Evolutionary conservation across 352 stramenopile genomes (phyloP).

Genomic region (Phytophthora capsici): DNA sequence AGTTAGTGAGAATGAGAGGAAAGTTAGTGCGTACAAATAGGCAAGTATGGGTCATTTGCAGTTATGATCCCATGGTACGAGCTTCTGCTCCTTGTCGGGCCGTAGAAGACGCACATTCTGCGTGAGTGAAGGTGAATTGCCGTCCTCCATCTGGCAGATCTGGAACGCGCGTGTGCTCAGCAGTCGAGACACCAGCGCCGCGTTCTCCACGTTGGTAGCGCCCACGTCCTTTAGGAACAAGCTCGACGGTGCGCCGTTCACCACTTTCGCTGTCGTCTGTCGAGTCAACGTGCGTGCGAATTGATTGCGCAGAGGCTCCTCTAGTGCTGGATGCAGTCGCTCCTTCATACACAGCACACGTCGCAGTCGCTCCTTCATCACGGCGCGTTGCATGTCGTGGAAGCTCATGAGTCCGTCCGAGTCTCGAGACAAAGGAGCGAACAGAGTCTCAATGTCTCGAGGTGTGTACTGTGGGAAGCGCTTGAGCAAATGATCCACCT

Average conservation of each 20-base stretch:
- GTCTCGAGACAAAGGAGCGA: conserved; percentile 51
- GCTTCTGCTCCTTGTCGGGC: conserved; percentile 33
- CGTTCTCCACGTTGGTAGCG: conserved; percentile 74
- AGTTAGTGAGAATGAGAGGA: background rate
- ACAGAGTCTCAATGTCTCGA: conserved; percentile 68
- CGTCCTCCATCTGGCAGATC: conserved; percentile 85
- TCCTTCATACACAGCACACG: conserved; percentile 80
- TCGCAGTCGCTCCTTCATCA: conserved; percentile 66
- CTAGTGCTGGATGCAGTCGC: conserved; percentile 56
- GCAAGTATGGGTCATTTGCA: conserved; percentile 8
- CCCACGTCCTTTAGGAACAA: conserved; percentile 83
- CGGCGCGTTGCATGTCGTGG: conserved; percentile 79
- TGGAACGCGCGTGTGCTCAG: conserved; percentile 82
- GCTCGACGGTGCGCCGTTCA: conserved; percentile 49
- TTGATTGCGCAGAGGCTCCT: conserved; percentile 56
- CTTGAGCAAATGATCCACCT: conserved; percentile 75
- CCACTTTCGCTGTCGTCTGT: conserved; percentile 44
- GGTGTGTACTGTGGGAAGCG: conserved; percentile 67
- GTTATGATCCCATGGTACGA: conserved; percentile 48
- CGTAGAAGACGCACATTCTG: conserved; percentile 86
- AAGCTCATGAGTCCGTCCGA: conserved; percentile 64
- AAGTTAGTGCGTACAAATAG: background rate
- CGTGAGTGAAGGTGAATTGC: conserved; percentile 78
- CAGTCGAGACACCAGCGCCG: conserved; percentile 64
- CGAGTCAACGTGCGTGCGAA: conserved; percentile 54